Percentiles rank a stretch among this genome's conserved stretches.
These are phyloP conservation scores for Rosa rugosa DNA, from an alignment of 306 rosid species.

Conservation along the genomic window DNA sequence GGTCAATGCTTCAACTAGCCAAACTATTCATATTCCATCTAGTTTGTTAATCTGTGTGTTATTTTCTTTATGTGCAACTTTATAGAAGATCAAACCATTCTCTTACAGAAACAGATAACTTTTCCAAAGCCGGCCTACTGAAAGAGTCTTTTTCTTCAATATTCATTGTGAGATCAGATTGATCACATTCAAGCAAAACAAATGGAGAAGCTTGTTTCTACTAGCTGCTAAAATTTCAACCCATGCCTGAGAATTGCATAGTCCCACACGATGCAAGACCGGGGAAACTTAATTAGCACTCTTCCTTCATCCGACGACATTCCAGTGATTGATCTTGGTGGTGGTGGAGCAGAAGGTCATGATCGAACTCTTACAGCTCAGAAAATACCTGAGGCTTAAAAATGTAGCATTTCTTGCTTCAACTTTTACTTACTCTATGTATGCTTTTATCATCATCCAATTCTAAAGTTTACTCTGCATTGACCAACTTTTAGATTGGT, in stretches of 20 bases:
- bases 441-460: too few species aligned
- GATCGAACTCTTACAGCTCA: background rate
- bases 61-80: too few species aligned
- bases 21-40: too few species aligned
- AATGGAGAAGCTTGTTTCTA: background rate
- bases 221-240: background rate
- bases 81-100: too few species aligned
- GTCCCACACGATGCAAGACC: slow-evolving; percentile 17
- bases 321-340: slow-evolving; percentile 5
- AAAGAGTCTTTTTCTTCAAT: background rate
- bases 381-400: slow-evolving; percentile 11
- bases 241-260: slow-evolving; percentile 8
- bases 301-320: background rate
- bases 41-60: too few species aligned
- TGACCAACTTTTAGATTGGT: too few species aligned
- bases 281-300: background rate
- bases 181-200: background rate
- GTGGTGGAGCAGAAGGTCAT: background rate
- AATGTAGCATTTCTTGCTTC: too few species aligned
- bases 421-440: too few species aligned
- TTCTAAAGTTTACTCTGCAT: too few species aligned
- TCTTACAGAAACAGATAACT: too few species aligned
- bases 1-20: too few species aligned
- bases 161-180: background rate
- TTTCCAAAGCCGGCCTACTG: too few species aligned